phyloP scores from a whole-genome alignment of 192 early-diverging fungal genomes.

The Kappamyces sp. region DNA sequence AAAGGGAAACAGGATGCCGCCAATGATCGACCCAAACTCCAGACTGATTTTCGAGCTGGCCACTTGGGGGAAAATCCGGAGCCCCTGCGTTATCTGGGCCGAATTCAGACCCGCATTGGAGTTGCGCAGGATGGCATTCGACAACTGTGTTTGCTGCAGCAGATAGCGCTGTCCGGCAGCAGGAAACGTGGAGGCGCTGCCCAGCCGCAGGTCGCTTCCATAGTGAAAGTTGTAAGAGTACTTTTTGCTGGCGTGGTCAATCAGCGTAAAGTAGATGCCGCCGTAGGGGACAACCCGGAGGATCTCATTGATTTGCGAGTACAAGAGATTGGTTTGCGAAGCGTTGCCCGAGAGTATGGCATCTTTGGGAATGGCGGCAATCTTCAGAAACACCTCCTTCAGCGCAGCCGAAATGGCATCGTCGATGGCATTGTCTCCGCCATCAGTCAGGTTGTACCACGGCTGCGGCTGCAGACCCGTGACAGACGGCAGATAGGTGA shows the following conservation, averaged over 20 bases:
- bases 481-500: not conserved
- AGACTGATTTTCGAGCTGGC: constrained; percentile 37
- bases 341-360: constrained; percentile 20
- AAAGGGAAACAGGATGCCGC: constrained; percentile 64
- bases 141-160: constrained; percentile 34
- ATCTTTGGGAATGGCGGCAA: constrained; percentile 41
- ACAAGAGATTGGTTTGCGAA: constrained; percentile 12
- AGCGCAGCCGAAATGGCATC: constrained; percentile 37
- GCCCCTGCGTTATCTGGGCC: constrained; percentile 58
- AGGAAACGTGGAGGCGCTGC: constrained; percentile 43
- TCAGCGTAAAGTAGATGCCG: constrained; percentile 44
- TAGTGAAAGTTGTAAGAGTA: constrained; percentile 22
- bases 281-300: constrained; percentile 52
- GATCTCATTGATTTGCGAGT: constrained; percentile 22
- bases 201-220: constrained; percentile 43
- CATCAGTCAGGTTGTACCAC: constrained; percentile 29
- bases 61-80: constrained; percentile 53
- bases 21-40: constrained; percentile 54
- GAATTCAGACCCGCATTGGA: constrained; percentile 25
- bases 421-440: constrained; percentile 27
- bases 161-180: constrained; percentile 44
- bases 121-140: constrained; percentile 32
- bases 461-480: constrained; percentile 37
- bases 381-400: constrained; percentile 23
- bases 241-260: constrained; percentile 41